phyloP scores from a whole-genome alignment of 441 rosid genomes.

The Populus hybrid region DNA sequence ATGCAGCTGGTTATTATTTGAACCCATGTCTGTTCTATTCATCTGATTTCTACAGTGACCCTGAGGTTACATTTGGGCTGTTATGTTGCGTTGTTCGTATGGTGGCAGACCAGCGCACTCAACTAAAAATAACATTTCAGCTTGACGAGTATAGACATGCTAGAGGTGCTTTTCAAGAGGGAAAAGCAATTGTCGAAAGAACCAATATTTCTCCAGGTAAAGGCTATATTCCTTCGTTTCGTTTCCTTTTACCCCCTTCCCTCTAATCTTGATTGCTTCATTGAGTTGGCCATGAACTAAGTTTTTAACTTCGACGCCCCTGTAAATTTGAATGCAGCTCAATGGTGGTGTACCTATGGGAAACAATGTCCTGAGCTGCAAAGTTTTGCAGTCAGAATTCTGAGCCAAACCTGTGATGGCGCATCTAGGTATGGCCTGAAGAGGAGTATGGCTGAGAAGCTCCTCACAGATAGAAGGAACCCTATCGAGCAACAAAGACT shows the following conservation, averaged over 20 bases:
- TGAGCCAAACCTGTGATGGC: slow-evolving; percentile 59
- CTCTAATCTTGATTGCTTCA: not conserved
- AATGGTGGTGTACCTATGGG: slow-evolving; percentile 52
- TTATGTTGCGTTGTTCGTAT: slow-evolving; percentile 35
- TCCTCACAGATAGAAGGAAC: slow-evolving; percentile 27
- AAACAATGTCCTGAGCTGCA: slow-evolving; percentile 44
- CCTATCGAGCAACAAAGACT: slow-evolving; percentile 22
- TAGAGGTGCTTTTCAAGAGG: slow-evolving; percentile 45
- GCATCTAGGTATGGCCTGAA: slow-evolving; percentile 49
- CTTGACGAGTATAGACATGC: slow-evolving; percentile 43
- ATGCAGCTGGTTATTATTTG: slow-evolving; percentile 59
- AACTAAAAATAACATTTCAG: slow-evolving; percentile 32
- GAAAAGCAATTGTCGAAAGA: slow-evolving; percentile 33
- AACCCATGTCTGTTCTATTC: slow-evolving; percentile 52
- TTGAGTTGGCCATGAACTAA: not conserved
- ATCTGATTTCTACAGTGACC: slow-evolving; percentile 39
- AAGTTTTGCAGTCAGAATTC: slow-evolving; percentile 40
- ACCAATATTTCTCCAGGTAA: slow-evolving; percentile 40
- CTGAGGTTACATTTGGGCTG: slow-evolving; percentile 49
- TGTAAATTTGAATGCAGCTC: slow-evolving; percentile 25
- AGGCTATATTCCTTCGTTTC: slow-evolving; percentile 6
- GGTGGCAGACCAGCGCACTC: slow-evolving; percentile 24
- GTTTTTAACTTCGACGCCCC: not conserved
- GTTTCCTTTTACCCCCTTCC: not conserved
- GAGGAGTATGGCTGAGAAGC: slow-evolving; percentile 47